These are phyloP conservation scores for Fusarium pseudocircinatum DNA, from an alignment of 2,329 filamentous ascomycete species.

Conservation along the genomic window DNA sequence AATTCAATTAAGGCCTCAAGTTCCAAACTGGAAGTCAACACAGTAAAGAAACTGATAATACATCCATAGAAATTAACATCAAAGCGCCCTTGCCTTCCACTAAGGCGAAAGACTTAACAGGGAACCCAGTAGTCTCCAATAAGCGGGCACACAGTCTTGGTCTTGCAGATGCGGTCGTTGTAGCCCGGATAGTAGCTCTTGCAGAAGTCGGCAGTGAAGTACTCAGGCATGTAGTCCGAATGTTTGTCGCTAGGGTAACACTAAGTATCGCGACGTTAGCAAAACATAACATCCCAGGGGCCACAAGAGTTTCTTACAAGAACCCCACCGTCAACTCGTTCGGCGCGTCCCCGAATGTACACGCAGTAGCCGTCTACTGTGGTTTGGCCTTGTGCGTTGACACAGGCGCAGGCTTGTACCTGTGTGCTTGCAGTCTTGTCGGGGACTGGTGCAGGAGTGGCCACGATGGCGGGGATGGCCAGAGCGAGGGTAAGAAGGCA, in stretches of 20 bases:
- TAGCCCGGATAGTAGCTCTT: background rate
- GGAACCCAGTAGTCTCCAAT: background rate
- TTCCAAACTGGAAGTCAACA: rapidly evolving
- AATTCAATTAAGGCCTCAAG: background rate
- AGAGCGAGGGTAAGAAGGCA: background rate
- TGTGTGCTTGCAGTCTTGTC: background rate
- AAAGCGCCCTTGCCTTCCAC: rapidly evolving
- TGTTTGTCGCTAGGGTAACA: background rate
- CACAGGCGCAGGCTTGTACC: background rate
- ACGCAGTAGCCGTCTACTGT: rapidly evolving
- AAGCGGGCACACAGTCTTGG: background rate
- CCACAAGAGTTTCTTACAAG: background rate
- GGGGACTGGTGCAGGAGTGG: background rate
- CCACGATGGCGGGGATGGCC: background rate
- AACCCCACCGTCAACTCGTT: background rate
- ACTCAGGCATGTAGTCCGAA: background rate
- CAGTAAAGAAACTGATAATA: background rate
- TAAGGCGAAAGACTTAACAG: background rate
- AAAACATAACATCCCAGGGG: rapidly evolving
- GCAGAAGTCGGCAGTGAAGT: background rate
- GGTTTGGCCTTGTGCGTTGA: rapidly evolving
- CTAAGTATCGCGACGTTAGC: background rate
- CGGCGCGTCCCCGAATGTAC: background rate
- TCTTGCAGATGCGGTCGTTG: background rate
- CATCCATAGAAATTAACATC: background rate